Percentiles rank a stretch among this genome's conserved stretches.
Conservation (phyloP, 306 rosid genomes). For the Cercis canadensis region DNA sequence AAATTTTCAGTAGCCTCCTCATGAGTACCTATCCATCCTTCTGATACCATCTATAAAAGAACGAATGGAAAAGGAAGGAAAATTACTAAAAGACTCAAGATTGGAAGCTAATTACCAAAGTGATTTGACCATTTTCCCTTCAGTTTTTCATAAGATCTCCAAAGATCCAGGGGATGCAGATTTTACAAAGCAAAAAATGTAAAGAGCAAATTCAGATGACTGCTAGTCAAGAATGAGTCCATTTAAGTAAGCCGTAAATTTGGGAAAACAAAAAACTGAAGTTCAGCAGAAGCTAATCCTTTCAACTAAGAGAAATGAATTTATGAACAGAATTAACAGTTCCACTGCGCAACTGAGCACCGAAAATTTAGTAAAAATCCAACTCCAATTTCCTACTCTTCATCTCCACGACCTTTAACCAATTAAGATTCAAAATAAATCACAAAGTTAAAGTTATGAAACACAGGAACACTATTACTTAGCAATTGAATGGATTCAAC, state of each 20-base stretch:
- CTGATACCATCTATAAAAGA: background rate
- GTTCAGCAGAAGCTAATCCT: background rate
- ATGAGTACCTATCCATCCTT: background rate
- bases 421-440: background rate
- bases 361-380: no score
- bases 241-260: background rate
- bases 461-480: background rate
- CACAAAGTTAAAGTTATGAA: background rate
- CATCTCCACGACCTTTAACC: background rate
- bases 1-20: background rate
- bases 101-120: background rate
- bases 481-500: background rate
- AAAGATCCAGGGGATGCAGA: background rate
- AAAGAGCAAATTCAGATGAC: background rate
- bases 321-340: background rate
- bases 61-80: background rate
- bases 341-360: background rate
- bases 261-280: background rate
- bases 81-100: background rate
- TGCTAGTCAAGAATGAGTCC: background rate
- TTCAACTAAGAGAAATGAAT: background rate
- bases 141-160: background rate
- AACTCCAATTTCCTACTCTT: background rate
- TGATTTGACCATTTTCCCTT: constrained; percentile 6
- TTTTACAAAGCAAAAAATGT: background rate